Base-by-base conservation (phyloP, 140 eudicot species). In the Senecio squalidus region DNA sequence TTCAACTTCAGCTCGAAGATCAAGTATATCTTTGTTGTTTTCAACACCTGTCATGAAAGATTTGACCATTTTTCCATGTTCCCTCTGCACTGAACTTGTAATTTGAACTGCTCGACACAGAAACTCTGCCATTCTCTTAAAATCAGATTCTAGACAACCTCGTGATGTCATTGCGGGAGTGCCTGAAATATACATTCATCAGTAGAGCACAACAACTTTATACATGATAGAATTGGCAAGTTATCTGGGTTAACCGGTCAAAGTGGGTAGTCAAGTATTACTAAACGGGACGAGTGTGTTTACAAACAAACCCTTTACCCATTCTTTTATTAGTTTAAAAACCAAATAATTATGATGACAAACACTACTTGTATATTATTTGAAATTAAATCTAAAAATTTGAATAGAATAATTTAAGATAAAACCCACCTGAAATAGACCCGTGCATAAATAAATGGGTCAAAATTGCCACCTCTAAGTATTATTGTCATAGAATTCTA, bases 141-240 rank as follows among this genome's bases (percentile, higher is more conserved):
- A 92, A 75, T 92, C 98, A 5, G 86, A 34, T 69, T 92, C 98
- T 8, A 88, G 29, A 57, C 96, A 87, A 50, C 98, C 98, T 55
- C 98, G 76, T 26, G 98, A 71, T 3, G 98, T 92, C 98, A 92
- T 92, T 26, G 98, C 98, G 49, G 95, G 96, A 28, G 98, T 84
- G 67, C 98, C 98, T 92, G 61, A 66, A 60, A 31, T 46, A 9
- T 53, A 18, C 0, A 55, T 22, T 24, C 33, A 21, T 59, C 17
- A 15, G 61, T 55, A 1, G n/a, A n/a, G n/a, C 44, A 31, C 17
- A 30, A 17, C 9, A 22, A 5, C 14, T n/a, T 9, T 5, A 25
- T n/a, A 44, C 9, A 44, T 22, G 6, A 27, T 15, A 27, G n/a
- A 16, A 14, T 9, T 36, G n/a, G n/a, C n/a, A n/a, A n/a, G n/a